Evolutionary conservation across 1,284 basidiomycete genomes (phyloP), one percentile per base, ranked within the genome.

Genomic region (Pseudomicrostroma phylloplanum): DNA sequence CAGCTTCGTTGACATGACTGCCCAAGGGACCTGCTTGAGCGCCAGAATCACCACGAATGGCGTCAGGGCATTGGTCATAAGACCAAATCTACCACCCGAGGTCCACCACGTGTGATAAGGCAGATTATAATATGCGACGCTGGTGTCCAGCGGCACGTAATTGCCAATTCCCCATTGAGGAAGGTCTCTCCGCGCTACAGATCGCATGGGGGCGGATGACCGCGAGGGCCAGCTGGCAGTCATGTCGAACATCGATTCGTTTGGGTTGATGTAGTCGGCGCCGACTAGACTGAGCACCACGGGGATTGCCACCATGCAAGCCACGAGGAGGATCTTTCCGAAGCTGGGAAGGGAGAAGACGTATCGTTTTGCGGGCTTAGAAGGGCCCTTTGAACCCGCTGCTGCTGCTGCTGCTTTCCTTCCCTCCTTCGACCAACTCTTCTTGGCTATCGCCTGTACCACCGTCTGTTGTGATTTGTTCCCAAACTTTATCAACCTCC

Each of bases 21-120:
- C 90, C 71, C 91, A 88, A 0, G 91, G 91, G 12, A 88, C 86
- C 2, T 88, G 83, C 78, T 91, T 92, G 77, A 92, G 83, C 2
- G 87, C 89, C 62, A 91, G 84, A 11, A 91, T 82, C 60, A 92
- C 82, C 60, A 86, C 86, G 17, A 92, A 83, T 0, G 90, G 90
- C 36, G 89, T 82, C 36, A 92, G 82, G 1, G 89, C 86, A 72
- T 90, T 91, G 1, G 88, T 86, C 61, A 91, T 87, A 64, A 88
- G 82, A 0, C 90, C 90, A 9, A 86, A 85, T 23, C 90, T 83
- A 36, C 85, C 85, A 17, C 87, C 88, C 0, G 86, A 82, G 0
- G 89, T 88, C 90, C 90, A 92, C 81, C 86, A 86, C 2, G 87
- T 84, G 77, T 89, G 90, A 57, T 80, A 78, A 68, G 72, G 92